These are phyloP conservation scores for Clavispora vitiphila DNA, from an alignment of 805 yeast species.

Conservation along the genomic window DNA sequence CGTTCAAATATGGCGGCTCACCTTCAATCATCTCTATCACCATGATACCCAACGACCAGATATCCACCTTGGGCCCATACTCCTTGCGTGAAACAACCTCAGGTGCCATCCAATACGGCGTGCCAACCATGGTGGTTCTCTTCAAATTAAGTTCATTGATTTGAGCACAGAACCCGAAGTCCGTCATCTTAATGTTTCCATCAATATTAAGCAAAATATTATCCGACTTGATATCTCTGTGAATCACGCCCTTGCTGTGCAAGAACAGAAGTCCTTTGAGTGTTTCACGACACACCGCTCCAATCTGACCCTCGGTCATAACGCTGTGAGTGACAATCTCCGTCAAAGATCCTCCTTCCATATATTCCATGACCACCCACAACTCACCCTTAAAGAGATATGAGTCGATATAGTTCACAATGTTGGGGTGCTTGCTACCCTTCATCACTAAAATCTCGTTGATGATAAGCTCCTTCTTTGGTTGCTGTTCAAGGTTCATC, in stretches of 20 bases:
- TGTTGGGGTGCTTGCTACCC: conserved; percentile 16
- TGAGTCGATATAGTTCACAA: conserved; percentile 17
- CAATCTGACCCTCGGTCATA: conserved; percentile 92
- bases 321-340: conserved; percentile 89
- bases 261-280: conserved; percentile 79
- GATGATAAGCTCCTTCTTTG: conserved; percentile 89
- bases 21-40: conserved; percentile 98
- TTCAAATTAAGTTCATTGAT: conserved; percentile 71
- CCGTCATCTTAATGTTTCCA: conserved; percentile 92
- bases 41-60: conserved; percentile 98
- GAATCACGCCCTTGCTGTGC: conserved; percentile 90
- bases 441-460: conserved; percentile 19
- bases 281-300: conserved; percentile 91
- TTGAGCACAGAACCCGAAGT: conserved; percentile 96
- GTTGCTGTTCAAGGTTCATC: conserved; percentile 92
- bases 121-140: conserved; percentile 98
- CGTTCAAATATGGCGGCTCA: conserved; percentile 96
- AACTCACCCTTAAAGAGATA: conserved; percentile 62
- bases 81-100: conserved; percentile 94
- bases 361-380: conserved; percentile 98
- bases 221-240: conserved; percentile 94
- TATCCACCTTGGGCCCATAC: conserved; percentile 94
- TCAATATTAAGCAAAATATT: conserved; percentile 76
- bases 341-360: conserved; percentile 97
- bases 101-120: conserved; percentile 99